Evolutionary conservation across 441 rosid genomes (phyloP).

Genomic region (Pelargonium myrrhifolium): DNA sequence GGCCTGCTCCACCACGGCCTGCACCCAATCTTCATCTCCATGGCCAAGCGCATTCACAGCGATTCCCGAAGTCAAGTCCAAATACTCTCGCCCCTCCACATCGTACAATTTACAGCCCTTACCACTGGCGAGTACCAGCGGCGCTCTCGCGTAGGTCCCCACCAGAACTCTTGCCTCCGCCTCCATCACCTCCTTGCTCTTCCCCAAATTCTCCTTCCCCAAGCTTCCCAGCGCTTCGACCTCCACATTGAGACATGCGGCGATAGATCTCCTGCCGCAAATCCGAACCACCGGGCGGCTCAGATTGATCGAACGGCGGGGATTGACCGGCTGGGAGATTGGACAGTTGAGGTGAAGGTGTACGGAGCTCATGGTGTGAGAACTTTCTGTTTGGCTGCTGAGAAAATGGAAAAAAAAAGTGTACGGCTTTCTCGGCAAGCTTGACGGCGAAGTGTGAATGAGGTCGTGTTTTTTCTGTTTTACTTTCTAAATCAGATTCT

Average conservation of each 20-base stretch:
- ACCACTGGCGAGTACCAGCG: slow-evolving; percentile 56
- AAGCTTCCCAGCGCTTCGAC: slow-evolving; percentile 7
- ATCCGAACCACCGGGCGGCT: slow-evolving; percentile 6
- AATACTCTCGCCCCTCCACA: slow-evolving; percentile 61
- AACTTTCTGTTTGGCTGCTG: background rate
- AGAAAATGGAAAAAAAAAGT: background rate
- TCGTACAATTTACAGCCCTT: slow-evolving; percentile 70
- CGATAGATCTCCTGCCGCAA: slow-evolving; percentile 6
- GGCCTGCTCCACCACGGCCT: slow-evolving; percentile 45
- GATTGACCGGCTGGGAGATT: slow-evolving; percentile 13
- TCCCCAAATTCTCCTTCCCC: slow-evolving; percentile 8
- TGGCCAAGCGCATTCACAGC: slow-evolving; percentile 76
- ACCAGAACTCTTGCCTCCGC: slow-evolving; percentile 43
- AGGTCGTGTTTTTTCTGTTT: too few relatives aligned
- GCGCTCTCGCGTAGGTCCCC: slow-evolving; percentile 74
- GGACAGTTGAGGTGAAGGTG: slow-evolving; percentile 10
- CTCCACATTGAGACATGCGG: slow-evolving; percentile 10
- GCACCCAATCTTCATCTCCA: slow-evolving; percentile 54
- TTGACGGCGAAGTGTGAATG: background rate
- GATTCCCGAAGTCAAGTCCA: slow-evolving; percentile 69
- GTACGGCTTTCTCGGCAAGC: background rate
- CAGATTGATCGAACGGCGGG: slow-evolving; percentile 12
- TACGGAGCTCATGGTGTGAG: slow-evolving; percentile 17
- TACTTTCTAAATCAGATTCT: too few relatives aligned
- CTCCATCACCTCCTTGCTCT: slow-evolving; percentile 40